Evolutionary conservation across 805 yeast species (phyloP), one percentile per base, ranked within the genome.

Genomic region (Cyberlindnera samutprakarnensis): DNA sequence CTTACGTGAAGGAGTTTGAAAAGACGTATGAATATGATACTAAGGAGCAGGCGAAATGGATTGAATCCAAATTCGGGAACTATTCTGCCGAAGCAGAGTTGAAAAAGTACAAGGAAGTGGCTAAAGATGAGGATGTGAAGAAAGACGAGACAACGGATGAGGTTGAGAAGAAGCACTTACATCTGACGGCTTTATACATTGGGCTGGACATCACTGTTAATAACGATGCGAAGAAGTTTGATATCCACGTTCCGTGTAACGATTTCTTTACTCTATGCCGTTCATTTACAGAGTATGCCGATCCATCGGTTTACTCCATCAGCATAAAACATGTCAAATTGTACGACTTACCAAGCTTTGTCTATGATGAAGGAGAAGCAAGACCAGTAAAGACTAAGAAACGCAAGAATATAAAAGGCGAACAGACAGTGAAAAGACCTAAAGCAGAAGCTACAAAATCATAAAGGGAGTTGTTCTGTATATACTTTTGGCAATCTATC

Each of bases 191-290:
- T 28, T 62, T 87, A 38, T 92, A 72, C 56, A 74, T 92, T 47
- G 98, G 97, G 1, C 59, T 92, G 28, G 78, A 66, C 30, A 58
- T 62, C 27, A 53, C 57, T 6, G 41, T 43, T 7, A 49, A 54
- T 17, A 46, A 43, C 21, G 69, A 70, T 31, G 75, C 71, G 16
- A 72, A 66, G 61, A 72, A 77, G 46, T 68, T 88, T 44, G 95
- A 87, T 54, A 79, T 90, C 36, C 94, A 82, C 47, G 72, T 77
- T 41, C 95, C 95, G 14, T 88, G 97, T 53, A 70, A 84, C 14
- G 97, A 92, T 39, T 92, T 90, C 54, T 86, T 72, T 59, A 77
- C 70, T 26, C 59, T 85, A 7, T 85, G 96, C 57, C 77, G 84
- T 42, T 68, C 74, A 21, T 84, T 90, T 75, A 66, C 67, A 23